Base-by-base conservation (phyloP, 257 asterid genomes). In the Coffea canephora region DNA sequence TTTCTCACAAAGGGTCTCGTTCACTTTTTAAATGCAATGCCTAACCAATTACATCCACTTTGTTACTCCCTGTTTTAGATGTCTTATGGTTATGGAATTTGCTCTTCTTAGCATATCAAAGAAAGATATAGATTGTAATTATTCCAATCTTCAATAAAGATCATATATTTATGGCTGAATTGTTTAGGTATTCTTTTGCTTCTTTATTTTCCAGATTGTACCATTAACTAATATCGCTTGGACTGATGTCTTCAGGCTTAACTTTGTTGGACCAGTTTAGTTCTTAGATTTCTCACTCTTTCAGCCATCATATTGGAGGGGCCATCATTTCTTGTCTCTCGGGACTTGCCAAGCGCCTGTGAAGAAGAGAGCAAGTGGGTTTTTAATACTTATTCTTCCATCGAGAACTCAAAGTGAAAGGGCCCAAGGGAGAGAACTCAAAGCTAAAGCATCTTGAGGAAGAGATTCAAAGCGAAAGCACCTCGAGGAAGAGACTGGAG, bases 261-360 rank as follows among this genome's bases (percentile, higher is more conserved):
- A 71, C 75, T 71, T 48, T 41, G 41, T 71, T n/a, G 62, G 62
- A 62, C 57, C 36, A 19, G 66, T 73, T 73, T 34, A 31, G 10
- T 61, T 57, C 43, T 45, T 45, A 64, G 57, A 49, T 25, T 11
- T 64, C 49, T 9, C 34, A 8, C 48, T 48, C 57, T 27, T 16
- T 5, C 62, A 25, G 62, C 62, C 76, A 49, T 66, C 77, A 91
- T 93, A 97, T 85, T 89, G 88, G 92, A 90, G 83, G 90, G 90
- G 50, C 84, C 91, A 50, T 79, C 93, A 67, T 87, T 85, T 85
- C 74, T 89, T 83, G 90, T 91, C 46, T 81, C 93, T 9, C 83
- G 91, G 91, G 78, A 87, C 71, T 86, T 86, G 73, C 87, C 90
- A 21, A 81, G 84, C 77, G 79, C 82, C 46, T 81, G 88, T 21